phyloP scores from a whole-genome alignment of 306 rosid species.

The Cicer arietinum region DNA sequence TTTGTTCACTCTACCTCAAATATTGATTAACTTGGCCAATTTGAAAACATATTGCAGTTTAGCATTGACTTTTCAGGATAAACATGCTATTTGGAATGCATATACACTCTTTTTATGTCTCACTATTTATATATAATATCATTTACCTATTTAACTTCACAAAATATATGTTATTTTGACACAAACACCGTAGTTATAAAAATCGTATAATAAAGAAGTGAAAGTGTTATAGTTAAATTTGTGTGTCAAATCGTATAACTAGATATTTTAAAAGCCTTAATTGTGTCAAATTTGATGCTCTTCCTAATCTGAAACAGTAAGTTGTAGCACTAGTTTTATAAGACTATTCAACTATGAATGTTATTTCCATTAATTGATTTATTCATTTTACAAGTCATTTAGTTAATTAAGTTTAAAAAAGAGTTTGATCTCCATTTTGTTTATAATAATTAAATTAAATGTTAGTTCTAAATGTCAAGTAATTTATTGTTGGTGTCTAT shows the following conservation, averaged over 20 bases:
- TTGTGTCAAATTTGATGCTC: slow-evolving; percentile 56
- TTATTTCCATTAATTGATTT: neutral
- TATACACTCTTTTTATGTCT: neutral
- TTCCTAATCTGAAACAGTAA: slow-evolving; percentile 91
- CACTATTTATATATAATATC: slow-evolving; percentile 63
- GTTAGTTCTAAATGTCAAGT: slow-evolving; percentile 58
- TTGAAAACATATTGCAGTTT: no score
- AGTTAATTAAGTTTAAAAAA: slow-evolving; percentile 18
- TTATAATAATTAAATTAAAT: neutral
- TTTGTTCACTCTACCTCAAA: no score
- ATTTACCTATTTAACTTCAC: neutral
- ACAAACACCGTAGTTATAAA: no score
- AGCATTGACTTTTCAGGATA: no score
- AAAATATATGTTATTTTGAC: no score
- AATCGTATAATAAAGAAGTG: no score
- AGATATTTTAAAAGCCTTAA: slow-evolving; percentile 1
- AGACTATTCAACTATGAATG: slow-evolving; percentile 7
- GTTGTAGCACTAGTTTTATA: slow-evolving; percentile 41
- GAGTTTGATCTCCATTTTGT: neutral
- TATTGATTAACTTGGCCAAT: no score
- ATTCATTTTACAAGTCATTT: slow-evolving; percentile 10
- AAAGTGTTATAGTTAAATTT: no score
- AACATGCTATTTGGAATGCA: no score
- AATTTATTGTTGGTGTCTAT: slow-evolving; percentile 99
- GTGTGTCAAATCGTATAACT: neutral